These are phyloP conservation scores for Cystobasidium pallidum DNA, from an alignment of 1,284 basidiomycete genomes.

Conservation along the genomic window DNA sequence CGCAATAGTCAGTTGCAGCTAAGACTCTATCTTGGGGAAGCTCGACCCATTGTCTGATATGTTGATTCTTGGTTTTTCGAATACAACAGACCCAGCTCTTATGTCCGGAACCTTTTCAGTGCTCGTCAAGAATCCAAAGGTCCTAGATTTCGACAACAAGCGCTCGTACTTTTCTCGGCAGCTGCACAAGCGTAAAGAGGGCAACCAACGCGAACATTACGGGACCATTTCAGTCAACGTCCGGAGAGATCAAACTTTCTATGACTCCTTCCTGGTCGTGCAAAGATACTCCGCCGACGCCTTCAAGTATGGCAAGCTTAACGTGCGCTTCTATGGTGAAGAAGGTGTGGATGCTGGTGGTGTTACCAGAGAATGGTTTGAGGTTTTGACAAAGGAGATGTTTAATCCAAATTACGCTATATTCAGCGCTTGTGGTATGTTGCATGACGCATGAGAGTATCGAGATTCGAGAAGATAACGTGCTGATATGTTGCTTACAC, in stretches of 20 bases:
- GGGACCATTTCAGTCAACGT: slow-evolving; percentile 87
- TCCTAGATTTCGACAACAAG: slow-evolving; percentile 99
- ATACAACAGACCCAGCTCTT: slow-evolving; percentile 70
- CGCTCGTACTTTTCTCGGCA: slow-evolving; percentile 98
- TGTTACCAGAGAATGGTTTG: slow-evolving; percentile 96
- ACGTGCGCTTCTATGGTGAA: slow-evolving; percentile 90
- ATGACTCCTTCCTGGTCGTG: slow-evolving; percentile 93
- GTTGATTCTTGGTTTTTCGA: not conserved
- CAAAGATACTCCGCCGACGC: slow-evolving; percentile 90
- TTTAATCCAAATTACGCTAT: slow-evolving; percentile 99
- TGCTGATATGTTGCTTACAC: slow-evolving; percentile 49
- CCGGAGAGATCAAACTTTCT: slow-evolving; percentile 83
- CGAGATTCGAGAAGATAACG: slow-evolving; percentile 51
- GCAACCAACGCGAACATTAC: slow-evolving; percentile 70
- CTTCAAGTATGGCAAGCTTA: slow-evolving; percentile 97
- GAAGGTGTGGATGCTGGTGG: slow-evolving; percentile 99
- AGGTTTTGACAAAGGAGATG: slow-evolving; percentile 96
- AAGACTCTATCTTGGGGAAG: too few species aligned
- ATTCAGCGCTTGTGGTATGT: slow-evolving; percentile 17
- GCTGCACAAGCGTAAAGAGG: slow-evolving; percentile 71
- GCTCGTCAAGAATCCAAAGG: slow-evolving; percentile 91
- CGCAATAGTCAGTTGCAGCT: slow-evolving; percentile 42
- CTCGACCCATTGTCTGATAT: slow-evolving; percentile 55
- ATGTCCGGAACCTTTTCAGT: slow-evolving; percentile 99
- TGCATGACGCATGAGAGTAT: slow-evolving; percentile 45